These are phyloP conservation scores for Striga asiatica DNA, from an alignment of 257 asterid species.

Conservation along the genomic window DNA sequence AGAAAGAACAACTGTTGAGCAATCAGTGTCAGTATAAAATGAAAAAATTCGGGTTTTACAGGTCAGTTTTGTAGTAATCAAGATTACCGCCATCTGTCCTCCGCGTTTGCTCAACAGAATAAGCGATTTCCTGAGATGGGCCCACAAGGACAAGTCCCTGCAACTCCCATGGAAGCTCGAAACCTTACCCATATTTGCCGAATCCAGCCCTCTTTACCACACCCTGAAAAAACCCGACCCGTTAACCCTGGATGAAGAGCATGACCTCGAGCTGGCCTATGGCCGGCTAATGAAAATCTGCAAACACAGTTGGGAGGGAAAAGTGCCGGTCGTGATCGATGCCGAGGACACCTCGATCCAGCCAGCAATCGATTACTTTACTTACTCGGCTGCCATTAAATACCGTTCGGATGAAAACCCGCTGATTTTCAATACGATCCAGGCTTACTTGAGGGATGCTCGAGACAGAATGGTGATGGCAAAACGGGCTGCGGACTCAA, in stretches of 20 bases:
- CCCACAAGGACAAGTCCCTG: slow-evolving; percentile 29
- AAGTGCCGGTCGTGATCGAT: slow-evolving; percentile 56
- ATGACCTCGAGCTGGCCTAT: slow-evolving; percentile 35
- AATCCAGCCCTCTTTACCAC: slow-evolving; percentile 67
- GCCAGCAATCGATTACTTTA: slow-evolving; percentile 74
- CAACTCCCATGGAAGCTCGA: slow-evolving; percentile 76
- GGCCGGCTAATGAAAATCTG: slow-evolving; percentile 40
- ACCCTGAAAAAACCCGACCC: slow-evolving; percentile 41
- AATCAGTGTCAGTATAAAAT: neutral
- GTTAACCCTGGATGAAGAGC: slow-evolving; percentile 46
- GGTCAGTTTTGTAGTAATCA: slow-evolving; percentile 81
- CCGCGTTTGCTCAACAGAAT: slow-evolving; percentile 43
- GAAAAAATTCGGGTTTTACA: slow-evolving; percentile 8
- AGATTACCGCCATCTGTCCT: slow-evolving; percentile 77
- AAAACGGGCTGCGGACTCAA: slow-evolving; percentile 41
- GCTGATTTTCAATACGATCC: slow-evolving; percentile 56
- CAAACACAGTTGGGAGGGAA: slow-evolving; percentile 26
- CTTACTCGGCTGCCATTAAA: slow-evolving; percentile 46
- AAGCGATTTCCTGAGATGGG: slow-evolving; percentile 78
- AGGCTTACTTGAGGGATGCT: slow-evolving; percentile 65
- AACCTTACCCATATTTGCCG: slow-evolving; percentile 45
- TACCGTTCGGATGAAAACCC: slow-evolving; percentile 29
- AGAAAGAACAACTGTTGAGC: neutral
- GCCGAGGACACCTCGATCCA: slow-evolving; percentile 76
- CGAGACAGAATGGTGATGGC: slow-evolving; percentile 40